A percentile compares a stretch with the other conserved stretches of the same genome.
These are phyloP conservation scores for Amanita rimosa DNA, from an alignment of 768 basidiomycete species.

Conservation along the genomic window DNA sequence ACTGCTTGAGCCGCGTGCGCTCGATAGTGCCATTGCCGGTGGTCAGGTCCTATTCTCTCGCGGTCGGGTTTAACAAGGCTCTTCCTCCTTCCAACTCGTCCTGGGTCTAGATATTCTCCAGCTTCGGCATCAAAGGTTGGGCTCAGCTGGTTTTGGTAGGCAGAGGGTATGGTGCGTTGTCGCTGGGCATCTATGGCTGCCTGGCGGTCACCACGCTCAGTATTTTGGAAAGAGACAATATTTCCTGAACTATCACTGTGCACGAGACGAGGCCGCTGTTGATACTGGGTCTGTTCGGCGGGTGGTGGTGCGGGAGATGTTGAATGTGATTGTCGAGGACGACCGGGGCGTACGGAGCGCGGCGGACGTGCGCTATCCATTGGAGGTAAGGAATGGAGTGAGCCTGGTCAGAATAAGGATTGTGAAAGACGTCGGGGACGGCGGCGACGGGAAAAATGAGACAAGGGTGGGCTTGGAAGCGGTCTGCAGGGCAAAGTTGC, in stretches of 20 bases:
- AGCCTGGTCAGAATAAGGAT: background rate
- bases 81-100: conserved; percentile 71
- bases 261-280: conserved; percentile 19
- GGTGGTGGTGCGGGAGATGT: conserved; percentile 29
- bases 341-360: conserved; percentile 37
- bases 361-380: conserved; percentile 42
- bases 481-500: background rate
- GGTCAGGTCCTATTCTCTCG: conserved; percentile 91
- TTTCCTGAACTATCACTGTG: conserved; percentile 25
- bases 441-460: conserved; percentile 6
- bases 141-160: conserved; percentile 25
- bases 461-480: conserved; percentile 1
- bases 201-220: conserved; percentile 60
- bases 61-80: conserved; percentile 87
- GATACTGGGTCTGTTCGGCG: conserved; percentile 16
- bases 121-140: conserved; percentile 29
- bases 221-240: conserved; percentile 59
- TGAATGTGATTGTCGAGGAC: conserved; percentile 24
- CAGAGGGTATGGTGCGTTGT: conserved; percentile 34
- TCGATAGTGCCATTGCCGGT: conserved; percentile 92
- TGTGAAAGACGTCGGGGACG: conserved; percentile 8
- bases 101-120: conserved; percentile 30
- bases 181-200: conserved; percentile 45
- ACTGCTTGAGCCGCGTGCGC: conserved; percentile 73
- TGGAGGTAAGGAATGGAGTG: conserved; percentile 4